A percentile compares a stretch with the other conserved stretches of the same genome.
These are phyloP conservation scores for Gaultheria prostrata DNA, from an alignment of 148 eudicot genomes.

Conservation along the genomic window DNA sequence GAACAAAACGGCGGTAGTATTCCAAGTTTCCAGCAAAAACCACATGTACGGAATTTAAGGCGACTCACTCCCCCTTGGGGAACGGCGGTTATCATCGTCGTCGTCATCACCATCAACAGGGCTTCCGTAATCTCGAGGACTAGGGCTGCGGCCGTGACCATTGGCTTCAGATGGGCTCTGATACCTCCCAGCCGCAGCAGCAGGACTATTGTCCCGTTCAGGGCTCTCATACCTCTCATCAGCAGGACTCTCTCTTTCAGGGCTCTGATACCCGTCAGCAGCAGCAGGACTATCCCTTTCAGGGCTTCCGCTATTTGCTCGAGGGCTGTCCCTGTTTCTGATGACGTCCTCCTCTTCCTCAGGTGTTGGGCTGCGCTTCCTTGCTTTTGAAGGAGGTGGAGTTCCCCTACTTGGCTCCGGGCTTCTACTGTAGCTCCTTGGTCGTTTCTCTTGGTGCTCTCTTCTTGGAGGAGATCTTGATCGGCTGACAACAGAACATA, in stretches of 20 bases:
- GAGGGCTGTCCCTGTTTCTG: conserved; percentile 41
- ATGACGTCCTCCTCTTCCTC: conserved; percentile 42
- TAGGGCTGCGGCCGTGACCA: conserved; percentile 37
- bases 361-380: conserved; percentile 62
- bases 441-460: conserved; percentile 48
- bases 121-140: conserved; percentile 39
- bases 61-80: conserved; percentile 51
- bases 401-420: conserved; percentile 45
- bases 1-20: background rate
- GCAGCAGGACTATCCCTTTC: conserved; percentile 37
- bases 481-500: conserved; percentile 42
- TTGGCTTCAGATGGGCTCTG: conserved; percentile 53
- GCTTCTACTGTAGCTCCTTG: conserved; percentile 61
- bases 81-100: conserved; percentile 20
- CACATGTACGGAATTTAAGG: background rate
- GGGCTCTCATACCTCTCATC: conserved; percentile 59
- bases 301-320: conserved; percentile 57
- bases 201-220: conserved; percentile 30
- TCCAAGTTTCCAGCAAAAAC: background rate
- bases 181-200: conserved; percentile 30
- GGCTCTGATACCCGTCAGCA: conserved; percentile 23
- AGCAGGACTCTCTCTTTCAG: conserved; percentile 35
- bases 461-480: conserved; percentile 70
- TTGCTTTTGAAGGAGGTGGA: conserved; percentile 41
- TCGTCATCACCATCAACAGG: conserved; percentile 30